Percentiles rank a stretch among this genome's conserved stretches.
phyloP scores from a whole-genome alignment of 805 yeast species.

The Saturnispora saitoi region DNA sequence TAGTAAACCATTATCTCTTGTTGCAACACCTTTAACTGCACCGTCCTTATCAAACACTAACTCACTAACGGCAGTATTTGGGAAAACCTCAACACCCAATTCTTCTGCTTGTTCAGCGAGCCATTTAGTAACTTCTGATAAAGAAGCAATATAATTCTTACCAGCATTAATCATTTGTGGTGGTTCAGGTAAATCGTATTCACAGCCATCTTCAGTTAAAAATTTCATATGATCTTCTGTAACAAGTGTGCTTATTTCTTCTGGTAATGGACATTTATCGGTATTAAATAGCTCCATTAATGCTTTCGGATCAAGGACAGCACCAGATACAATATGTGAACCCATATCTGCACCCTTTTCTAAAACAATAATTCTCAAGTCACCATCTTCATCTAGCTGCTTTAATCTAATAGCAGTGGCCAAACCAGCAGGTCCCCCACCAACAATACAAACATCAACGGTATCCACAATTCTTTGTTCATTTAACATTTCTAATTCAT shows the following conservation, averaged over 20 bases:
- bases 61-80: slow-evolving; percentile 81
- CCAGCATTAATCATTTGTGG: slow-evolving; percentile 80
- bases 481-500: slow-evolving; percentile 31
- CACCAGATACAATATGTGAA: slow-evolving; percentile 86
- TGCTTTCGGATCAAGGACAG: slow-evolving; percentile 86
- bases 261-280: slow-evolving; percentile 54
- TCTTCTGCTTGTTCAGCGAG: slow-evolving; percentile 86
- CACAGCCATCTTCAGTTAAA: slow-evolving; percentile 43
- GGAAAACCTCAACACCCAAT: slow-evolving; percentile 87
- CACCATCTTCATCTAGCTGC: slow-evolving; percentile 59
- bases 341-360: slow-evolving; percentile 95
- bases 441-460: slow-evolving; percentile 92
- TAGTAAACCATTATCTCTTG: slow-evolving; percentile 83
- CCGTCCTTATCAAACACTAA: slow-evolving; percentile 55
- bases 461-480: slow-evolving; percentile 74
- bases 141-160: slow-evolving; percentile 76
- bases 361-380: slow-evolving; percentile 72
- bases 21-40: slow-evolving; percentile 80
- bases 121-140: slow-evolving; percentile 73
- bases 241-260: slow-evolving; percentile 66
- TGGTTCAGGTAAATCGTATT: slow-evolving; percentile 82
- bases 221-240: slow-evolving; percentile 66
- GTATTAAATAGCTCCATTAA: slow-evolving; percentile 75
- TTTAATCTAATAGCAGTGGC: slow-evolving; percentile 88
- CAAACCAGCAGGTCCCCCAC: slow-evolving; percentile 97